These are phyloP conservation scores for Cercospora sesami DNA, from an alignment of 2,329 filamentous ascomycete species.

Conservation along the genomic window DNA sequence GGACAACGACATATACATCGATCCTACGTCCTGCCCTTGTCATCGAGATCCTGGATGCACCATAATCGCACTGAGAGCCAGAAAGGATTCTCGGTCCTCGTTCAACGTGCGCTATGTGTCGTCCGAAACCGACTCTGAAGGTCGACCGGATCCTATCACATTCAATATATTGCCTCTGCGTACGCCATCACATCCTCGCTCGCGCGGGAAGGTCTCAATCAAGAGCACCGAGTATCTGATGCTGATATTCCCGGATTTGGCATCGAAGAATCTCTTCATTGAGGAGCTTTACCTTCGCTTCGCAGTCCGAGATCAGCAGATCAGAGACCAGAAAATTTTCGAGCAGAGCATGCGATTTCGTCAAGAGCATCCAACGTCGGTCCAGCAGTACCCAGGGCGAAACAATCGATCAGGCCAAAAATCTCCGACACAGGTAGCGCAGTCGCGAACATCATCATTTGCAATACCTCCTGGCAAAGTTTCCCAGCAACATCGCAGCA, in stretches of 20 bases:
- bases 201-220: background rate
- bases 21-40: conserved; percentile 22
- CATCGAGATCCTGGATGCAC: conserved; percentile 19
- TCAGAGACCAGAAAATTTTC: conserved; percentile 18
- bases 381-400: background rate
- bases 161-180: conserved; percentile 29
- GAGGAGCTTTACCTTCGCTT: conserved; percentile 24
- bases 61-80: conserved; percentile 22
- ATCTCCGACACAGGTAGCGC: background rate
- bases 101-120: conserved; percentile 15
- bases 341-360: conserved; percentile 13
- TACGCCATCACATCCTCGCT: conserved; percentile 15
- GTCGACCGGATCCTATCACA: conserved; percentile 24
- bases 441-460: conserved; percentile 1
- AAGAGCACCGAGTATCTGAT: conserved; percentile 24
- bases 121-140: conserved; percentile 20
- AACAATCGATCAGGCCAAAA: background rate
- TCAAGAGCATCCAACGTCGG: conserved; percentile 10
- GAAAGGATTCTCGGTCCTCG: conserved; percentile 12
- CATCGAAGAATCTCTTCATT: conserved; percentile 23
- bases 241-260: conserved; percentile 24
- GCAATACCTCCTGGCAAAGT: background rate
- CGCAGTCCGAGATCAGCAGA: conserved; percentile 25
- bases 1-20: conserved; percentile 18
- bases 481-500: background rate